Percentiles rank a stretch among this genome's conserved stretches.
phyloP scores from a whole-genome alignment of 1,284 basidiomycete species.

The Cryptococcus sp. region DNA sequence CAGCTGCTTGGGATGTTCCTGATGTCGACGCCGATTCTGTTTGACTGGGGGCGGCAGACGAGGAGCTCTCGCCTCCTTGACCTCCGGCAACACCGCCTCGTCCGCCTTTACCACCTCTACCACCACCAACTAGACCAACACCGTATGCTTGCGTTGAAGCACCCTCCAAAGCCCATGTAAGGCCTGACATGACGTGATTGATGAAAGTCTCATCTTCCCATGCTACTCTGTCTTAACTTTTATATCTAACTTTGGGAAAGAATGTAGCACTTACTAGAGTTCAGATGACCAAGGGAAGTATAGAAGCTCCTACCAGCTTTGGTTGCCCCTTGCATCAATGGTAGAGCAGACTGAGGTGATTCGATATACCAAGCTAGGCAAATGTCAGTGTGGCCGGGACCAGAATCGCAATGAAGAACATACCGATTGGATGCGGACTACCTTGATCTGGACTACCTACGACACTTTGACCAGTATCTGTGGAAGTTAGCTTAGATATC shows the following conservation, averaged over 20 bases:
- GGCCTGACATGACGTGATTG: conserved; percentile 65
- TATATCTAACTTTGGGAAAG: neutral
- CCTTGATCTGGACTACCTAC: conserved; percentile 35
- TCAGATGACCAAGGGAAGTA: conserved; percentile 70
- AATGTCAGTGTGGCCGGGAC: neutral
- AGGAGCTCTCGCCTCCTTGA: neutral
- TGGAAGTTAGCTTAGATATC: conserved; percentile 1
- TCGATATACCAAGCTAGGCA: conserved; percentile 71
- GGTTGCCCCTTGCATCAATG: conserved; percentile 35
- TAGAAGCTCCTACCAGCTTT: conserved; percentile 71
- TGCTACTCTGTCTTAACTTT: conserved; percentile 13
- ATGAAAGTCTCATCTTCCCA: conserved; percentile 60
- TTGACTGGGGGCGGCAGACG: neutral
- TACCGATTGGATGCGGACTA: conserved; percentile 24
- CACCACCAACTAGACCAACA: conserved; percentile 39
- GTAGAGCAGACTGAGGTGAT: conserved; percentile 56
- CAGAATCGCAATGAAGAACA: no score
- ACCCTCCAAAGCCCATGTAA: conserved; percentile 63
- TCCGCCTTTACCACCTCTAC: neutral
- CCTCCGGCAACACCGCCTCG: neutral
- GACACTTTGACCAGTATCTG: conserved; percentile 34
- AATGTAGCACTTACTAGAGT: conserved; percentile 50
- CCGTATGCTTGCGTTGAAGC: conserved; percentile 46
- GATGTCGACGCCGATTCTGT: neutral
- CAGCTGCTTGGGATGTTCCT: neutral